Percentiles rank a stretch among this genome's conserved stretches.
Conservation (phyloP, 2,329 filamentous ascomycete species). For the Colletotrichum brevisporum region DNA sequence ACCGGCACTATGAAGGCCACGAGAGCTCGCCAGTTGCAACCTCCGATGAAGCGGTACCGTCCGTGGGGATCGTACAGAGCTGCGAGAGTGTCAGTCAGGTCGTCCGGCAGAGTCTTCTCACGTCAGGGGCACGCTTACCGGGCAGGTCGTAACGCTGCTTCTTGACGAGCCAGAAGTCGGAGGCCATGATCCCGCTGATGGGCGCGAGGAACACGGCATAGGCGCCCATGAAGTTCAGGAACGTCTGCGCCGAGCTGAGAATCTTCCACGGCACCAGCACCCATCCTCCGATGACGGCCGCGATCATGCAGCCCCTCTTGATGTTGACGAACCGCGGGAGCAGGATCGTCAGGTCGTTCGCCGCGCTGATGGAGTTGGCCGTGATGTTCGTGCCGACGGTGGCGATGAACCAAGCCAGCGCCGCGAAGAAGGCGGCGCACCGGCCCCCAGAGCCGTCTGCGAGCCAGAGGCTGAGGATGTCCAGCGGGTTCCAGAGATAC, state of each 20-base stretch:
- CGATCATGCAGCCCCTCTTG: slow-evolving; percentile 67
- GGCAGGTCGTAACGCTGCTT: slow-evolving; percentile 63
- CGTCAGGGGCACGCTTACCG: slow-evolving; percentile 21
- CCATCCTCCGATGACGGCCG: slow-evolving; percentile 69
- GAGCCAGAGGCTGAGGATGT: slow-evolving; percentile 60
- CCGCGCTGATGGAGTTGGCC: slow-evolving; percentile 67
- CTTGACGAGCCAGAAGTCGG: slow-evolving; percentile 73
- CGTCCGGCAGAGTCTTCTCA: background rate
- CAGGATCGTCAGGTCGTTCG: slow-evolving; percentile 70
- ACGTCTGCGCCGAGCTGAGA: slow-evolving; percentile 68
- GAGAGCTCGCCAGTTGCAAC: slow-evolving; percentile 73
- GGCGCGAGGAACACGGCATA: slow-evolving; percentile 73
- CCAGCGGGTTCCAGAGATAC: slow-evolving; percentile 64
- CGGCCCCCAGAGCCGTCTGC: slow-evolving; percentile 57
- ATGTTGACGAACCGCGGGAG: slow-evolving; percentile 69
- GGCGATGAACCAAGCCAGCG: slow-evolving; percentile 66
- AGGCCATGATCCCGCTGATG: slow-evolving; percentile 71
- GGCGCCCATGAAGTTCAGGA: slow-evolving; percentile 76
- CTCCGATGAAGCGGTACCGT: slow-evolving; percentile 59
- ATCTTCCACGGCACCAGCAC: slow-evolving; percentile 77
- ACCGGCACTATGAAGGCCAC: slow-evolving; percentile 70
- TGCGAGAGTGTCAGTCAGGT: slow-evolving; percentile 6
- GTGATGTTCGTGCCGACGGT: slow-evolving; percentile 70
- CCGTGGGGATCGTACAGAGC: slow-evolving; percentile 52
- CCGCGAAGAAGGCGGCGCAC: slow-evolving; percentile 63